These are phyloP conservation scores for Curvularia spicifera DNA, from an alignment of 2,329 filamentous ascomycete genomes.

Conservation along the genomic window DNA sequence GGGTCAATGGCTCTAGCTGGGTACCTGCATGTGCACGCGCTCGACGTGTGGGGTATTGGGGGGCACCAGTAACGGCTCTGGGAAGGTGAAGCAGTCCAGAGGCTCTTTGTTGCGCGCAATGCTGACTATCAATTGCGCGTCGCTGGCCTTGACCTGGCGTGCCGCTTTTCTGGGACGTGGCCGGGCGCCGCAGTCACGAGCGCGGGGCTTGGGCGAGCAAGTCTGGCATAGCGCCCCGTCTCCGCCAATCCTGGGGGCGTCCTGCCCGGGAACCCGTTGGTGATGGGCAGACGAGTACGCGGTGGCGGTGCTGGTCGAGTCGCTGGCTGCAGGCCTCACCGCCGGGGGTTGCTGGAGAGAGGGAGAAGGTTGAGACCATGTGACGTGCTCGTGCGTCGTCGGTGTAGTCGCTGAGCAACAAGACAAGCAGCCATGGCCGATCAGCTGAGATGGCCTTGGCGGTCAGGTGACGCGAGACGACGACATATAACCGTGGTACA, in stretches of 20 bases:
- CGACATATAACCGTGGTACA: background rate
- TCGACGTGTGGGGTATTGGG: slow-evolving; percentile 7
- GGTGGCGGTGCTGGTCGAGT: background rate
- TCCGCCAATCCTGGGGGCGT: slow-evolving; percentile 1
- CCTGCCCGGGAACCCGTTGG: background rate
- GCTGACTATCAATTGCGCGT: slow-evolving; percentile 5
- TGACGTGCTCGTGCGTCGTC: background rate
- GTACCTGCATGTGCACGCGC: slow-evolving; percentile 22
- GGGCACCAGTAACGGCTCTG: slow-evolving; percentile 18
- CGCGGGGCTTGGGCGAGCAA: slow-evolving; percentile 10
- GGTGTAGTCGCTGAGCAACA: background rate
- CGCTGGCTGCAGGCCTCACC: background rate
- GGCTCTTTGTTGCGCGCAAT: slow-evolving; percentile 1
- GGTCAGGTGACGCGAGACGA: background rate
- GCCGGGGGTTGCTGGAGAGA: background rate
- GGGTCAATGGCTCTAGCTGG: background rate
- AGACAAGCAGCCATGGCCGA: background rate
- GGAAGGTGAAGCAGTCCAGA: slow-evolving; percentile 18
- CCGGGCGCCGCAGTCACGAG: slow-evolving; percentile 16
- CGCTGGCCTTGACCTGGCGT: slow-evolving; percentile 3
- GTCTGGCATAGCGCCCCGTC: slow-evolving; percentile 6
- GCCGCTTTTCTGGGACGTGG: background rate
- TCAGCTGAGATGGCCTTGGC: background rate
- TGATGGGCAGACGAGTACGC: background rate
- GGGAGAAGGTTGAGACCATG: background rate